These are phyloP conservation scores for Taiozyma onychis DNA, from an alignment of 1,139 yeast species.

Conservation along the genomic window DNA sequence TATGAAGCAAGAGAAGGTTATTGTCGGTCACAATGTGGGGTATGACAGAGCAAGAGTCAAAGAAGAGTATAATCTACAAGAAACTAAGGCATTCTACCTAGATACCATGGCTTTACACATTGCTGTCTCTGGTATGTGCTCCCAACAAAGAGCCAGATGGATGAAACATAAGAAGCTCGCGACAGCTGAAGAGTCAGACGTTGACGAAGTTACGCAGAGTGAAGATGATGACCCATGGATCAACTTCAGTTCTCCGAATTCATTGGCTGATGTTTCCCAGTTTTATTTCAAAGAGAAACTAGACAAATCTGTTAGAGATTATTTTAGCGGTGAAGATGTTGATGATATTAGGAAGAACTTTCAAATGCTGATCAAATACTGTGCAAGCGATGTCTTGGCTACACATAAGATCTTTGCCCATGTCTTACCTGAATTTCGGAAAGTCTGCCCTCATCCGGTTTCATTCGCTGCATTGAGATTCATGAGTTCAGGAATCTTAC, in stretches of 20 bases:
- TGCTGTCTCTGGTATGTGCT: slow-evolving; percentile 88
- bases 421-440: slow-evolving; percentile 62
- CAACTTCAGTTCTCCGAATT: slow-evolving; percentile 67
- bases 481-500: slow-evolving; percentile 72
- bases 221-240: slow-evolving; percentile 69
- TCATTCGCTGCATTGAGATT: slow-evolving; percentile 84
- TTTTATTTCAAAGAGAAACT: slow-evolving; percentile 72
- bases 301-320: slow-evolving; percentile 62
- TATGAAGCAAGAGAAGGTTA: slow-evolving; percentile 42
- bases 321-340: slow-evolving; percentile 52
- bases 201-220: slow-evolving; percentile 20
- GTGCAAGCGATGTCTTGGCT: slow-evolving; percentile 78
- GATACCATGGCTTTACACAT: slow-evolving; percentile 95
- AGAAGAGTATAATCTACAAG: slow-evolving; percentile 73
- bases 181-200: slow-evolving; percentile 17
- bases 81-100: slow-evolving; percentile 68
- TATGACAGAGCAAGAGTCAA: slow-evolving; percentile 82
- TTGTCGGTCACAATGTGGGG: slow-evolving; percentile 87
- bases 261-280: slow-evolving; percentile 73
- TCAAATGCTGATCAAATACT: slow-evolving; percentile 61
- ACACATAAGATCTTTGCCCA: slow-evolving; percentile 67
- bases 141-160: slow-evolving; percentile 85
- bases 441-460: slow-evolving; percentile 86
- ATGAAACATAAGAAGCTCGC: slow-evolving; percentile 47
- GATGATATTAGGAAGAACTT: slow-evolving; percentile 52